Percentiles rank a stretch among this genome's conserved stretches.
phyloP scores from a whole-genome alignment of 129 eudicot genomes.

The Scalesia atractyloides region DNA sequence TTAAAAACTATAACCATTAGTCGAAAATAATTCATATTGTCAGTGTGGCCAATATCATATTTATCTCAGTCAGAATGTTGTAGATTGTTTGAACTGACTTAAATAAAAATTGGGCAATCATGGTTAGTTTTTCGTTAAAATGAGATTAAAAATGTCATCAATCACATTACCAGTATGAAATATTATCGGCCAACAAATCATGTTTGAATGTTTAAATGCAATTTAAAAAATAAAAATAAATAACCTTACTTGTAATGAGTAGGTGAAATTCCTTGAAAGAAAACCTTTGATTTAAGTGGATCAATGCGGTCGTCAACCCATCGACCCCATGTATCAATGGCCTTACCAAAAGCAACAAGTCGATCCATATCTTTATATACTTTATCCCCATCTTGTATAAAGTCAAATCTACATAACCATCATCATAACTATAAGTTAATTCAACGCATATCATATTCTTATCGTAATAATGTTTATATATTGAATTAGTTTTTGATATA shows the following conservation, averaged over 20 bases:
- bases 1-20: too few species aligned
- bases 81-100: too few species aligned
- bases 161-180: too few species aligned
- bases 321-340: constrained; percentile 60
- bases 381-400: constrained; percentile 44
- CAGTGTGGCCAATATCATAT: too few species aligned
- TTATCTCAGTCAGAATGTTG: too few species aligned
- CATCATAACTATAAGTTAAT: neutral
- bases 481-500: neutral
- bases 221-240: neutral
- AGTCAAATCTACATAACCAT: constrained; percentile 53
- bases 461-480: neutral
- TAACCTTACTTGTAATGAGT: constrained; percentile 64
- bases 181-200: too few species aligned
- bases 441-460: neutral
- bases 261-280: constrained; percentile 78
- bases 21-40: too few species aligned
- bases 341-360: constrained; percentile 57
- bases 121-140: too few species aligned
- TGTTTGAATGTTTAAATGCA: neutral
- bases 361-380: constrained; percentile 55
- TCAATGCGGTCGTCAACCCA: constrained; percentile 58
- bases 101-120: too few species aligned
- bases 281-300: constrained; percentile 48
- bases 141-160: too few species aligned